Percentiles rank a stretch among this genome's conserved stretches.
Evolutionary conservation across 106 monocot genomes (phyloP).

Genomic region (Hemerocallis citrina): DNA sequence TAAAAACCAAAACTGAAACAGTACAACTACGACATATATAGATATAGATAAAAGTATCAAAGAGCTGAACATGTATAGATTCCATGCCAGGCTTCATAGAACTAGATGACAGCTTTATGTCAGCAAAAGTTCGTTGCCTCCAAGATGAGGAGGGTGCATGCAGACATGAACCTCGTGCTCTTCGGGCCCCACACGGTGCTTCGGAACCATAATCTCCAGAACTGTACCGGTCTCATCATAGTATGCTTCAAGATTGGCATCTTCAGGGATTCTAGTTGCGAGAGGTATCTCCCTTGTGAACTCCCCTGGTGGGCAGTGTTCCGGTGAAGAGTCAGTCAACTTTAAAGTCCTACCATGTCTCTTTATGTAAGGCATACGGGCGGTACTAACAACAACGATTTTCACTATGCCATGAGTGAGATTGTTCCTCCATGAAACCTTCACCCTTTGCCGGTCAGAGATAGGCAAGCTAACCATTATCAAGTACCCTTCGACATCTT

Average conservation of each 20-base stretch:
- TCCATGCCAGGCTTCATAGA: no score
- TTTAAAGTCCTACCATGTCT: constrained; percentile 33
- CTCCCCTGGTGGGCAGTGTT: constrained; percentile 31
- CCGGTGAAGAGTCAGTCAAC: constrained; percentile 23
- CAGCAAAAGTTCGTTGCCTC: constrained; percentile 22
- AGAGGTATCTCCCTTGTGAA: constrained; percentile 32
- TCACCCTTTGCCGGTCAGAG: constrained; percentile 27
- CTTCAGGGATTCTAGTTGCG: constrained; percentile 27
- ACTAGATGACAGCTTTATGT: constrained; percentile 7
- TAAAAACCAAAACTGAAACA: no score
- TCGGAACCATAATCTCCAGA: constrained; percentile 35
- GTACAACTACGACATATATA: no score
- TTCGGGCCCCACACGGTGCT: constrained; percentile 27
- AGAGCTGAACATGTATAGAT: no score
- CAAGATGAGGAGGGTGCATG: constrained; percentile 27
- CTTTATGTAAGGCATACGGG: constrained; percentile 30
- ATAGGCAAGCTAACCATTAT: constrained; percentile 34
- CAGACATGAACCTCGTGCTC: constrained; percentile 32
- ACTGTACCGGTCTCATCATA: constrained; percentile 30
- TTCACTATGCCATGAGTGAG: constrained; percentile 34
- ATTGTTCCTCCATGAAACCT: constrained; percentile 31
- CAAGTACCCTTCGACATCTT: constrained; percentile 28
- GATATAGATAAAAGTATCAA: no score
- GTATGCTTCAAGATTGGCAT: constrained; percentile 36
- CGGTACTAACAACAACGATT: constrained; percentile 24